phyloP scores from a whole-genome alignment of 2,329 filamentous ascomycete species.

The Diaporthe eres region DNA sequence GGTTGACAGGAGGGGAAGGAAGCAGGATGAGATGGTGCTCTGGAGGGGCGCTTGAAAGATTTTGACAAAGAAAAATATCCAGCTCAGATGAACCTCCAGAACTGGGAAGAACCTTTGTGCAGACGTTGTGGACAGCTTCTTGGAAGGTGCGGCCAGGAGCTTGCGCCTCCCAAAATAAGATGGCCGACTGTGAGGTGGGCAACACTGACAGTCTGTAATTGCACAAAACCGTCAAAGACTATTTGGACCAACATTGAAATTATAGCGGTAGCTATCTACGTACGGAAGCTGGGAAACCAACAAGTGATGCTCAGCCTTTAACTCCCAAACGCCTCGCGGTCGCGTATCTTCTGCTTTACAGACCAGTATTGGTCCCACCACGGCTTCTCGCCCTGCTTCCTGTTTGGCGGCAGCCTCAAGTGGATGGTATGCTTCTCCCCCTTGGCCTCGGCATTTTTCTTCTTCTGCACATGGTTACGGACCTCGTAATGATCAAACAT shows the following conservation, averaged over 20 bases:
- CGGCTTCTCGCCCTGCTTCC: slow-evolving; percentile 39
- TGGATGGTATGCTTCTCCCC: slow-evolving; percentile 41
- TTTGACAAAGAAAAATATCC: too few species aligned
- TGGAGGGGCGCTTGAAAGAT: too few species aligned
- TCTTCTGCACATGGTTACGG: slow-evolving; percentile 41
- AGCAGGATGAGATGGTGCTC: too few species aligned
- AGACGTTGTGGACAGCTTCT: neutral
- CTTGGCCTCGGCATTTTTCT: slow-evolving; percentile 41
- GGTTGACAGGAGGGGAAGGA: too few species aligned
- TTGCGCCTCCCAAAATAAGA: neutral
- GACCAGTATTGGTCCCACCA: slow-evolving; percentile 46
- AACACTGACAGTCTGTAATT: neutral
- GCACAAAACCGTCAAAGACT: neutral
- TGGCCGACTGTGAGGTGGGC: neutral
- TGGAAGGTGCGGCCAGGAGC: slow-evolving; percentile 12
- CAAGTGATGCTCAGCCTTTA: neutral
- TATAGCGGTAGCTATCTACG: too few species aligned
- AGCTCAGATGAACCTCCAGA: fast-evolving
- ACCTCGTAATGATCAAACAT: slow-evolving; percentile 46
- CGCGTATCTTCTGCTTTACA: slow-evolving; percentile 42
- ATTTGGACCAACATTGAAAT: too few species aligned
- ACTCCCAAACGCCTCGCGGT: slow-evolving; percentile 44
- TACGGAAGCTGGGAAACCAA: neutral
- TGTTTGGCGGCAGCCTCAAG: slow-evolving; percentile 40
- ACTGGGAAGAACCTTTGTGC: neutral